Evolutionary conservation across 345 rosid species (phyloP).

Genomic region (Arabidopsis thaliana): TAIR10.1 NC_003071.7:8859001-8859500

Average conservation of each 20-base stretch:
- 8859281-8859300: slow-evolving; percentile 84
- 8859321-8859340: slow-evolving; percentile 60
- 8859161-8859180: neutral
- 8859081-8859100: neutral
- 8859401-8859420: neutral
- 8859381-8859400: slow-evolving; percentile 1
- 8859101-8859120: slow-evolving; percentile 21
- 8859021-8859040: no score
- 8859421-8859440: slow-evolving; percentile 10
- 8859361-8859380: neutral
- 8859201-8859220: slow-evolving; percentile 46
- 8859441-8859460: neutral
- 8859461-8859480: slow-evolving; percentile 15
- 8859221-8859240: slow-evolving; percentile 59
- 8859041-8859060: no score
- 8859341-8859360: neutral
- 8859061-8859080: neutral
- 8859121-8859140: slow-evolving; percentile 5
- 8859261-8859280: slow-evolving; percentile 63
- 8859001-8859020: slow-evolving; percentile 28
- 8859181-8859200: neutral
- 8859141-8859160: slow-evolving; percentile 10
- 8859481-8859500: slow-evolving; percentile 5
- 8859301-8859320: slow-evolving; percentile 92
- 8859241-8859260: slow-evolving; percentile 55